These are phyloP conservation scores for Vaucheria bursata DNA, from an alignment of 352 stramenopile species.

Conservation along the genomic window DNA sequence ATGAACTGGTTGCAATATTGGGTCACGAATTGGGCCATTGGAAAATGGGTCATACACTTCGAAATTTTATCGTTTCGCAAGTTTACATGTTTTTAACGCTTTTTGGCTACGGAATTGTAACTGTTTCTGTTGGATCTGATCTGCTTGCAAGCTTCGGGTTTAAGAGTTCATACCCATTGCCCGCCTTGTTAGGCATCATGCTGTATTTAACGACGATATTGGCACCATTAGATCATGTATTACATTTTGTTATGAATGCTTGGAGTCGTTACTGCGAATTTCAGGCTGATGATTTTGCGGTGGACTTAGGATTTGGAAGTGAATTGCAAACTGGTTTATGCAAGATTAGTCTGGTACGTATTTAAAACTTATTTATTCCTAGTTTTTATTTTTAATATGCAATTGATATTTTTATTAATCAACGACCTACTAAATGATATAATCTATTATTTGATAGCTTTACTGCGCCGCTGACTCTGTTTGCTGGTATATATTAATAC, in stretches of 20 bases:
- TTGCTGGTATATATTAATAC: too few species aligned
- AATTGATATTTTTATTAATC: too few species aligned
- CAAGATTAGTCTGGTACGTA: conserved; percentile 93
- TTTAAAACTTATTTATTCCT: conserved; percentile 94
- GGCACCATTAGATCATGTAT: conserved; percentile 59
- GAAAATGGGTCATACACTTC: conserved; percentile 85
- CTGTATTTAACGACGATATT: conserved; percentile 59
- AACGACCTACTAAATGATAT: too few species aligned
- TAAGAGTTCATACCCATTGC: conserved; percentile 30
- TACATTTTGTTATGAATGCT: conserved; percentile 53
- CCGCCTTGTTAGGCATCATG: conserved; percentile 65
- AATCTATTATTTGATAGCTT: too few species aligned
- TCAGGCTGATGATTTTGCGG: conserved; percentile 81
- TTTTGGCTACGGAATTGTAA: neutral
- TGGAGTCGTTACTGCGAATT: conserved; percentile 41
- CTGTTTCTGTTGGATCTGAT: neutral
- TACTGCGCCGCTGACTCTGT: too few species aligned
- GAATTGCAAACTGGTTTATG: conserved; percentile 83
- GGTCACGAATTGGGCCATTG: conserved; percentile 93
- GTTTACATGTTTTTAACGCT: conserved; percentile 65
- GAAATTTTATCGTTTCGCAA: conserved; percentile 85
- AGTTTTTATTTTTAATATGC: too few species aligned
- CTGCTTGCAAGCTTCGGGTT: conserved; percentile 28
- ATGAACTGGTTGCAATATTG: conserved; percentile 90
- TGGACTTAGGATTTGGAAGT: conserved; percentile 74